phyloP scores from a whole-genome alignment of 1,284 basidiomycete species.

The Xerocomus minutiporus region DNA sequence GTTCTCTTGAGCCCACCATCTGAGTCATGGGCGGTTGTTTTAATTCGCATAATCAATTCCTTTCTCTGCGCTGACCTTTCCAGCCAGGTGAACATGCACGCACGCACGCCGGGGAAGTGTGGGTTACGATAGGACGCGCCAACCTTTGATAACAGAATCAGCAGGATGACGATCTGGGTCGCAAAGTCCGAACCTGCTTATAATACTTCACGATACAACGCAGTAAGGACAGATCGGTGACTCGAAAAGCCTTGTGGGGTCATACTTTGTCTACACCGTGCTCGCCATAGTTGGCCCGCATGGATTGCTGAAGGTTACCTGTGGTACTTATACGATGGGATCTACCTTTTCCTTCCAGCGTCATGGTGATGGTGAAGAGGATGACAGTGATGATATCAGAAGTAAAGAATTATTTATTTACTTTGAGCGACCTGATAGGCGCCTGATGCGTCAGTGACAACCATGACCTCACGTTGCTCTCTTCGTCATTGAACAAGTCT shows the following conservation, averaged over 20 bases:
- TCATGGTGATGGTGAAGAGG: neutral
- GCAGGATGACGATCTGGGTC: neutral
- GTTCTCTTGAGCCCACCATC: conserved; percentile 27
- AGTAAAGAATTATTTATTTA: neutral
- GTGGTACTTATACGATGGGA: conserved; percentile 39
- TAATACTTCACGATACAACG: conserved; percentile 22
- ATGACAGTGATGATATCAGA: neutral
- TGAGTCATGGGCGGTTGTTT: neutral
- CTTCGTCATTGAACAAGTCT: neutral
- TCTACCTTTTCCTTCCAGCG: conserved; percentile 20
- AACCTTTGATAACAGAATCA: conserved; percentile 36
- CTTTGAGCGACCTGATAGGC: neutral
- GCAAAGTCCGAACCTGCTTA: conserved; percentile 23
- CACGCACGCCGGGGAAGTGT: conserved; percentile 64
- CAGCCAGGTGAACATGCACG: conserved; percentile 51
- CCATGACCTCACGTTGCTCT: neutral
- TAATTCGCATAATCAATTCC: neutral
- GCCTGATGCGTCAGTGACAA: neutral
- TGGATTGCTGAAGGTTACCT: conserved; percentile 56
- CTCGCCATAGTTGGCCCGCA: conserved; percentile 65
- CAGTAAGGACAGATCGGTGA: conserved; percentile 9
- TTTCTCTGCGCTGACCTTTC: conserved; percentile 38
- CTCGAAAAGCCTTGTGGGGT: conserved; percentile 21
- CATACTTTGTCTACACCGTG: conserved; percentile 62
- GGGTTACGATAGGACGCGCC: conserved; percentile 67